phyloP scores from a whole-genome alignment of 1,139 yeast species.

The Kodamaea ohmeri region DNA sequence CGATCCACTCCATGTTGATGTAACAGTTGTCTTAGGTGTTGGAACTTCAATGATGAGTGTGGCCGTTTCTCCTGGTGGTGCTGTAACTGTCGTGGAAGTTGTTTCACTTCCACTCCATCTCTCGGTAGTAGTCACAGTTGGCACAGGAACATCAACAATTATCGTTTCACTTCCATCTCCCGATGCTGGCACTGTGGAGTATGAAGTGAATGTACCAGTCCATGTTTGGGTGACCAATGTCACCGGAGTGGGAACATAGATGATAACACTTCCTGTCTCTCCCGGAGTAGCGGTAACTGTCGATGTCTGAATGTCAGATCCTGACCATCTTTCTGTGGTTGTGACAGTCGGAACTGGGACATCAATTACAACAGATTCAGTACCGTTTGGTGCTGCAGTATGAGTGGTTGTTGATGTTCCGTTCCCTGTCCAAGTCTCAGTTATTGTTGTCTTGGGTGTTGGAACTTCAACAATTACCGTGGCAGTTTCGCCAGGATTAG shows the following conservation, averaged over 20 bases:
- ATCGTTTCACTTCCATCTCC: conserved; percentile 19
- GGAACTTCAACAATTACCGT: conserved; percentile 18
- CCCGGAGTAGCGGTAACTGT: conserved; percentile 13
- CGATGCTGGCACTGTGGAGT: conserved; percentile 9
- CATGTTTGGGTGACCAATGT: conserved; percentile 11
- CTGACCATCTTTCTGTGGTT: conserved; percentile 15
- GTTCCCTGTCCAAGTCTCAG: conserved; percentile 25
- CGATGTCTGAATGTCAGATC: conserved; percentile 8
- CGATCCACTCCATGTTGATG: neutral
- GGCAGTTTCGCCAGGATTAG: conserved; percentile 18
- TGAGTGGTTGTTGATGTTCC: conserved; percentile 15
- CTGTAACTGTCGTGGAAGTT: conserved; percentile 10
- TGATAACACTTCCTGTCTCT: conserved; percentile 2
- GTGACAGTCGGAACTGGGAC: conserved; percentile 17
- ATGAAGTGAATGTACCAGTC: conserved; percentile 10
- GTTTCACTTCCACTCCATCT: conserved; percentile 15
- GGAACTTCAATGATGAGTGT: conserved; percentile 12
- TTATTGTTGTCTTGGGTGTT: conserved; percentile 13
- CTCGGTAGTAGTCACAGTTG: conserved; percentile 16
- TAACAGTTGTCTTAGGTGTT: neutral
- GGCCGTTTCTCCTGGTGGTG: conserved; percentile 13
- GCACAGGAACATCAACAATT: conserved; percentile 16
- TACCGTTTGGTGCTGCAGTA: neutral
- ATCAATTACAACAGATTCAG: conserved; percentile 10
- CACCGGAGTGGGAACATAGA: conserved; percentile 10